Base-by-base conservation (phyloP, 805 yeast species). In the Myxozyma melibiosi region DNA sequence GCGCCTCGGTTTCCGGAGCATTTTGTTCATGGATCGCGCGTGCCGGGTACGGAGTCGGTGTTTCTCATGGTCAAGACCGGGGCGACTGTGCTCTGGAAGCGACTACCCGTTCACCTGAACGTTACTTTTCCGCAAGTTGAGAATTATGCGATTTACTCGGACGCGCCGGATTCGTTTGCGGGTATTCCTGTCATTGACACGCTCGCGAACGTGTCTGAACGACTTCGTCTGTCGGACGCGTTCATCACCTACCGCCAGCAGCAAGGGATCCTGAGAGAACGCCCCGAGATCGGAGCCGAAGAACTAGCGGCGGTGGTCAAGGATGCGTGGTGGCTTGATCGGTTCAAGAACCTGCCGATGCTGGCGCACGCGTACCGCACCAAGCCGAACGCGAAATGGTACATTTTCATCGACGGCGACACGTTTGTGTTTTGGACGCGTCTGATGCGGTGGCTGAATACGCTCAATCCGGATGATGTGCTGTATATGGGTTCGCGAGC, bases 1-100 rank as follows among this genome's bases (percentile, higher is more conserved):
- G n/a, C n/a, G n/a, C n/a, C n/a, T n/a, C n/a, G n/a, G n/a, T n/a
- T n/a, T n/a, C n/a, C n/a, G n/a, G n/a, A n/a, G n/a, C n/a, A n/a
- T n/a, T n/a, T n/a, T n/a, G n/a, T 31, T n/a, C 34, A 38, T 38
- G 28, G 42, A 8, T 5, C 18, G 14, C 38, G 38, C 18, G 13
- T 38, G 7, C 42, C 42, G 27, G 22, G 42, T n/a, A 18, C n/a
- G 9, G 42, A 38, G 8, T 38, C 42, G 27, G 55, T 70, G 3
- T 71, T 68, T 39, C 51, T 74, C 38, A 67, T 73, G 68, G 59
- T 73, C 49, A 73, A 73, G 53, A 72, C 75, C 1, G 75, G 76
- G 8, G 66, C 68, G 7, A 66, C 70, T 3, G 72, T 67, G 2
- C 62, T 68, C 43, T 70, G 73, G 74, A 49, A 65, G 22, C 70